phyloP scores from a whole-genome alignment of 371 early-diverging fungal species.

The Fennellomyces sp. region DNA sequence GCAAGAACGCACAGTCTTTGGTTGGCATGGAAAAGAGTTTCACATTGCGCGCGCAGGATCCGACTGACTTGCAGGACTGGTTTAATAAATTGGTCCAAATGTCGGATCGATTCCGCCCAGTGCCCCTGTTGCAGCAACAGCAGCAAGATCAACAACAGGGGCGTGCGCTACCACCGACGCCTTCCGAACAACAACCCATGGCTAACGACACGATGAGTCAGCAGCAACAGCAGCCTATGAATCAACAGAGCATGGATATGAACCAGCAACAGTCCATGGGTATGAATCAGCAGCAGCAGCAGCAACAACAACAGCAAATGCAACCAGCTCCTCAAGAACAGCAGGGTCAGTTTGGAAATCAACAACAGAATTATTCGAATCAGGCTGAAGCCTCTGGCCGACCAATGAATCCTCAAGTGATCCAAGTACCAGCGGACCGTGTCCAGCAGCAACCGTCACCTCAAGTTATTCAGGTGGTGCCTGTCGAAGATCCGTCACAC shows the following conservation, averaged over 20 bases:
- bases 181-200: neutral
- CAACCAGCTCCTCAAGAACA: neutral
- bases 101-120: conserved; percentile 19
- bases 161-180: conserved; percentile 9
- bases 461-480: too few species aligned
- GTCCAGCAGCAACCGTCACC: neutral
- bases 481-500: too few species aligned
- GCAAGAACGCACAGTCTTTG: conserved; percentile 18
- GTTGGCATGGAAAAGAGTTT: conserved; percentile 27
- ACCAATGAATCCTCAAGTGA: neutral
- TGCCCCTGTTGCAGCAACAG: conserved; percentile 8
- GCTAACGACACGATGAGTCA: too few species aligned
- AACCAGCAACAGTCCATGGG: too few species aligned
- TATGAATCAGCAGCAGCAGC: neutral
- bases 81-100: conserved; percentile 12
- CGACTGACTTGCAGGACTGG: conserved; percentile 24
- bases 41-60: conserved; percentile 18
- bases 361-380: neutral
- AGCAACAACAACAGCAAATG: neutral
- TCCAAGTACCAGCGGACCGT: conserved; percentile 8
- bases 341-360: neutral
- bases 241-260: neutral
- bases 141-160: neutral
- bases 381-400: neutral
- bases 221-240: neutral